Evolutionary conservation across 2,329 filamentous ascomycete species (phyloP), one percentile per base, ranked within the genome.

Genomic region (Sclerotiophoma versabilis): DNA sequence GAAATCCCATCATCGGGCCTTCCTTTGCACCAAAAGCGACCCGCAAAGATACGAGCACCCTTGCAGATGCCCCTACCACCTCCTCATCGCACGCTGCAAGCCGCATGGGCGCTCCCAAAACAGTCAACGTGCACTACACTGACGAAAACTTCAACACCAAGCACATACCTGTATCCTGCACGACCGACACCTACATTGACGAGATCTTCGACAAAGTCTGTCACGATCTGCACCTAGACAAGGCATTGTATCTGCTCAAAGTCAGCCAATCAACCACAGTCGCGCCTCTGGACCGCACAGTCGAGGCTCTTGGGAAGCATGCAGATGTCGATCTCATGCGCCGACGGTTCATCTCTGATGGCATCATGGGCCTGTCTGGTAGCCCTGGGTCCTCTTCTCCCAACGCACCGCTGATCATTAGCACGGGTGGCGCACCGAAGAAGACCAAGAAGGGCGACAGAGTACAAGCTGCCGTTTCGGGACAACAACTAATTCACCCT

Each of bases 201-300:
- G 90, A 95, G 72, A 86, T 95, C 23, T 85, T 93, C 45, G 90
- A 93, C 68, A 81, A 87, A 60, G 87, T 91, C 2, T 95, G 91
- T 72, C 84, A 87, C 34, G 91, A 90, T 74, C 82, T 92, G 36
- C 86, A 90, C 53, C 79, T 95, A 0, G 91, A 95, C 71, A 92
- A 92, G 77, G 88, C 83, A 15, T 85, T 88, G 51, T 90, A 92
- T 70, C 88, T 93, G 5, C 83, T 96, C 59, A 92, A 91, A 74
- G 83, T 93, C 10, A 87, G 87, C 0, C 86, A 86, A 12, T 90
- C 89, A 2, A 88, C 88, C 14, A 89, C 87, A 1, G 85, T 93
- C 11, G 90, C 90, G 25, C 85, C 90, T 49, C 81, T 89, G 10
- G 91, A 96, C 70, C 87, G 90, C 23, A 90, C 88, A 0, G 89